Base-by-base conservation (phyloP, 805 yeast genomes). In the Saccharomycopsis schoenii region DNA sequence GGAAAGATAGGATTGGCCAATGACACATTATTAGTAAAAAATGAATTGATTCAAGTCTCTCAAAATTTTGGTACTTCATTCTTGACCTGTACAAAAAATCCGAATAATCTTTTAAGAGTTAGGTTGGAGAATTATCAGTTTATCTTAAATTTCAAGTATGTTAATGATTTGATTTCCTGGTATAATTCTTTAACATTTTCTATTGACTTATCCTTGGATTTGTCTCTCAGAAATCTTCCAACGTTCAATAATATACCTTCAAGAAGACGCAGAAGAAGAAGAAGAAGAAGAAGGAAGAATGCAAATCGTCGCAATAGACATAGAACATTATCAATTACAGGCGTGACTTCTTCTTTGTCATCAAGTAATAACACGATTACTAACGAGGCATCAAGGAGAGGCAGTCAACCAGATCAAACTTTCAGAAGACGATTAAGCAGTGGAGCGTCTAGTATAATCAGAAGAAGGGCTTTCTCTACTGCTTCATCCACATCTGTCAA, bases 121-220 rank as follows among this genome's bases (percentile, higher is more conserved):
- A 36, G 66, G 21, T 40, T 64, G n/a, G 66, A 64, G 29, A 41
- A 56, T 29, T 61, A 55, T 50, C 66, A 64, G 52, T 40, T 64
- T 17, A 36, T 62, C 6, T 47, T 64, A 5, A 42, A 62, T 57
- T 64, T 64, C 57, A 64, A 64, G 17, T 60, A 55, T 56, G 29
- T 64, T 11, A 61, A 61, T 50, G 64, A 61, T 29, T 37, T 61
- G 6, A 59, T 61, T 10, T 54, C 21, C 24, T 61, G 64, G 64
- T 81, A 89, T 62, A 78, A 82, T 68, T 84, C 84, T 54, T 62
- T 93, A 17, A 82, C 83, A 60, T 80, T 84, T 12, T 97, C 94
- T 0, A 85, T 86, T 58, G 96, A 88, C 66, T 82, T 92, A 39
- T 77, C 97, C 1, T 76, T 92, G 58, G 97, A 96, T 64, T 69